Evolutionary conservation across 176 grass and related monocot species (phyloP).

Genomic region (Carex pumila): DNA sequence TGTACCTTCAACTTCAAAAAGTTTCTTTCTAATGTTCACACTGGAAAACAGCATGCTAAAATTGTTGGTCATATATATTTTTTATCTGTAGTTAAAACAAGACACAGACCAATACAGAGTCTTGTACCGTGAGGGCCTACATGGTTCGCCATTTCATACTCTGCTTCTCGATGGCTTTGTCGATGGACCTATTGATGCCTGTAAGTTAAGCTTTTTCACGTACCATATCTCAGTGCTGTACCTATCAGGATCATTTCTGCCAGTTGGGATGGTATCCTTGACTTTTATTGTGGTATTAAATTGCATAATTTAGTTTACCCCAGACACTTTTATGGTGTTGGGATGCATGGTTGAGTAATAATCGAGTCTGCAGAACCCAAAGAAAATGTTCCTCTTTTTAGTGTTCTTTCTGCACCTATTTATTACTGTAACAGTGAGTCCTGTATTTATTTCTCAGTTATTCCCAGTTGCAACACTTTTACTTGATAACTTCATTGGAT

Average conservation of each 20-base stretch:
- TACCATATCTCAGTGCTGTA: neutral
- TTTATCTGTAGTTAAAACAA: constrained; percentile 53
- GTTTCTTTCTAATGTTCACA: neutral
- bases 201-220: constrained; percentile 38
- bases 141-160: constrained; percentile 83
- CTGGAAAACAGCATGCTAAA: neutral
- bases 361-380: neutral
- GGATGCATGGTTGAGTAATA: neutral
- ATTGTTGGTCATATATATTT: neutral
- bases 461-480: neutral
- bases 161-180: constrained; percentile 75
- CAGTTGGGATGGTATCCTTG: neutral
- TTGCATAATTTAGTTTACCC: neutral
- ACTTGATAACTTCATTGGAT: neutral
- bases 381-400: neutral
- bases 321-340: neutral
- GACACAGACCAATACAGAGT: constrained; percentile 81
- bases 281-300: neutral
- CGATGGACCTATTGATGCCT: constrained; percentile 91
- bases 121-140: constrained; percentile 71
- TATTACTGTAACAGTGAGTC: neutral
- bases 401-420: too few species aligned
- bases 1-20: neutral
- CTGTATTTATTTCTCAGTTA: neutral
- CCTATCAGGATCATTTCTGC: neutral